phyloP scores from a whole-genome alignment of 2,329 filamentous ascomycete genomes.

The Fusarium globosum region DNA sequence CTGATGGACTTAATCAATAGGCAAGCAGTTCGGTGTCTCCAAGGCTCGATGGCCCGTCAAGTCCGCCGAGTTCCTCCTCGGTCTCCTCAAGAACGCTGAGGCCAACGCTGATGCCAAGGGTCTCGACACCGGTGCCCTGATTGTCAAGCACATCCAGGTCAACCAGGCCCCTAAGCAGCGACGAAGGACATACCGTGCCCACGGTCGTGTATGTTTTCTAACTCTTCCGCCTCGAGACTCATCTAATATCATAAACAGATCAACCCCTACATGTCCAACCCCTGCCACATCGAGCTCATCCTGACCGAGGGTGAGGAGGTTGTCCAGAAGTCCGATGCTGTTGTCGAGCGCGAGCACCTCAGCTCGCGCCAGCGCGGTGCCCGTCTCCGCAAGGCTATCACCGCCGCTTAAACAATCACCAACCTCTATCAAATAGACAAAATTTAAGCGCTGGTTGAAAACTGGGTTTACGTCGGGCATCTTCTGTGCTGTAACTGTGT shows the following conservation, averaged over 20 bases:
- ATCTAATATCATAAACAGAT: slow-evolving; percentile 70
- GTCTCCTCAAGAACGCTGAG: slow-evolving; percentile 97
- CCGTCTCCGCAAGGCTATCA: slow-evolving; percentile 72
- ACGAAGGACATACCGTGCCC: slow-evolving; percentile 98
- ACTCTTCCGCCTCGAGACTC: neutral
- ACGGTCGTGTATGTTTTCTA: slow-evolving; percentile 90
- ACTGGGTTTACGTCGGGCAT: slow-evolving; percentile 40
- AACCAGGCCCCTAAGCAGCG: slow-evolving; percentile 99
- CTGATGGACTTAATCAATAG: slow-evolving; percentile 61
- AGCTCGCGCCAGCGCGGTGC: slow-evolving; percentile 91
- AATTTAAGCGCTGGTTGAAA: slow-evolving; percentile 42
- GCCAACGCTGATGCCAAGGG: slow-evolving; percentile 97
- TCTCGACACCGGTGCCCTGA: slow-evolving; percentile 94
- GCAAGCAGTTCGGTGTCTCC: slow-evolving; percentile 98
- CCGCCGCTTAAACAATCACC: slow-evolving; percentile 64
- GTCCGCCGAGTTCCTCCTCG: slow-evolving; percentile 97
- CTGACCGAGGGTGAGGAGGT: slow-evolving; percentile 97
- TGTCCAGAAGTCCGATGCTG: slow-evolving; percentile 94
- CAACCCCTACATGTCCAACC: slow-evolving; percentile 99
- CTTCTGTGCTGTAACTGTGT: slow-evolving; percentile 37
- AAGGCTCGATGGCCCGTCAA: slow-evolving; percentile 99
- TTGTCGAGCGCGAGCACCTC: slow-evolving; percentile 77
- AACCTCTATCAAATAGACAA: slow-evolving; percentile 36
- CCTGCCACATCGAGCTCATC: slow-evolving; percentile 99
- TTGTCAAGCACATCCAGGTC: slow-evolving; percentile 99